Evolutionary conservation across 202 grass and related monocot species (phyloP).

Genomic region (Schoenoplectus tabernaemontani): DNA sequence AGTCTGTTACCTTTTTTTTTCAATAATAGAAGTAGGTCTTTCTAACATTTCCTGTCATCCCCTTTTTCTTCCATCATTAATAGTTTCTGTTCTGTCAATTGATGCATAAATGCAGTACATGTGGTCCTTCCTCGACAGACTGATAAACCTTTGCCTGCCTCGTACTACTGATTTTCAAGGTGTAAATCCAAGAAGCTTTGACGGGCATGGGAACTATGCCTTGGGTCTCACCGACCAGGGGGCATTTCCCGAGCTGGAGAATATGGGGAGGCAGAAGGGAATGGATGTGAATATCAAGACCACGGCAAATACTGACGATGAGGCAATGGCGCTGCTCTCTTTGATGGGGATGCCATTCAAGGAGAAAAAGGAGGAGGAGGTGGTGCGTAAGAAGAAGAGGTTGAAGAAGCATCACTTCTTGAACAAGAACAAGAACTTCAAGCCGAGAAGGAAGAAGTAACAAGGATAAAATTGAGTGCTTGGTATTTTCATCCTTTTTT

Average conservation of each 20-base stretch:
- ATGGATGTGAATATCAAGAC: conserved; percentile 83
- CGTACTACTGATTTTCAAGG: conserved; percentile 81
- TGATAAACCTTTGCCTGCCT: conserved; percentile 84
- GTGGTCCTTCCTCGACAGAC: conserved; percentile 85
- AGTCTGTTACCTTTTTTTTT: neutral
- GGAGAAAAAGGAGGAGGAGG: conserved; percentile 31
- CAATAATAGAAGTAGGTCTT: neutral
- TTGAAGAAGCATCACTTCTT: conserved; percentile 62
- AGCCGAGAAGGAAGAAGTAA: conserved; percentile 23
- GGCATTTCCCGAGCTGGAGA: conserved; percentile 87
- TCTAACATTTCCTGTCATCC: neutral
- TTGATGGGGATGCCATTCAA: conserved; percentile 80
- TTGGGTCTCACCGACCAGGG: conserved; percentile 65
- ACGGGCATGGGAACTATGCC: conserved; percentile 65
- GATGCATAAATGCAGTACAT: conserved; percentile 42
- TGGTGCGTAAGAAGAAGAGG: conserved; percentile 57
- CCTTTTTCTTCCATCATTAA: neutral
- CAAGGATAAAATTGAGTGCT: neutral
- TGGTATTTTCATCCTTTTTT: neutral
- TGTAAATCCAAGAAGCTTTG: conserved; percentile 78
- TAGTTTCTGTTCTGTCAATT: neutral
- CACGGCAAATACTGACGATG: conserved; percentile 57
- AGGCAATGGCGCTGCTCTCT: conserved; percentile 45
- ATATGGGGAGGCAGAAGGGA: conserved; percentile 67
- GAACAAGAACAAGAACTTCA: conserved; percentile 29